Percentiles rank a stretch among this genome's conserved stretches.
These are phyloP conservation scores for Rhytidiadelphus loreus DNA, from an alignment of 225 moss, liverwort and hornwort species.

Conservation along the genomic window DNA sequence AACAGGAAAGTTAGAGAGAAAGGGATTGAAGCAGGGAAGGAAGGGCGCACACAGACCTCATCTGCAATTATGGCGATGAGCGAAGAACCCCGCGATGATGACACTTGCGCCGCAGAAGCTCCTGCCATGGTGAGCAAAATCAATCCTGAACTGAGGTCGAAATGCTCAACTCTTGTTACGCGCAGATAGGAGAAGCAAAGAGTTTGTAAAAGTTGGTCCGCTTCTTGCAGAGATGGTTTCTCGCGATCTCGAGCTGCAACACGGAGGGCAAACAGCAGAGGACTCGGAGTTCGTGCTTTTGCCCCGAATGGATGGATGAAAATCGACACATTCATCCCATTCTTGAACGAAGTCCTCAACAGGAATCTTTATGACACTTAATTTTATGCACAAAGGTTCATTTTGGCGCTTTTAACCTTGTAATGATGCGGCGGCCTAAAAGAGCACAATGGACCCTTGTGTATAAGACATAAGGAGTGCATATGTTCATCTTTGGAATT, in stretches of 20 bases:
- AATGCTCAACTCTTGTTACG: not conserved
- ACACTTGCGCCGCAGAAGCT: constrained; percentile 32
- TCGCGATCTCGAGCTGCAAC: not conserved
- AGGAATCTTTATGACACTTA: not conserved
- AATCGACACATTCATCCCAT: not conserved
- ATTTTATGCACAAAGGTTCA: not conserved
- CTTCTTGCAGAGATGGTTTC: not conserved
- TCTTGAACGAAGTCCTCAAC: not conserved
- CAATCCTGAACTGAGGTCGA: not conserved
- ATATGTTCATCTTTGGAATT: not conserved
- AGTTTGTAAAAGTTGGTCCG: not conserved
- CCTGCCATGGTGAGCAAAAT: constrained; percentile 24
- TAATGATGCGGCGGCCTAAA: too few species aligned
- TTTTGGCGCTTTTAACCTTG: not conserved
- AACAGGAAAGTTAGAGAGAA: not conserved
- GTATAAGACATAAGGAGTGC: too few species aligned
- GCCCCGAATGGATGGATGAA: not conserved
- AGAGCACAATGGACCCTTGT: too few species aligned
- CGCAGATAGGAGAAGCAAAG: not conserved
- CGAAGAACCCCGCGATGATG: constrained; percentile 50
- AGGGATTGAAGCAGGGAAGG: not conserved
- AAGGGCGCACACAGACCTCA: constrained; percentile 32
- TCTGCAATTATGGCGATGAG: constrained; percentile 89
- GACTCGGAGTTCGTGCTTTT: not conserved
- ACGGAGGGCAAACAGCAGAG: too few species aligned